phyloP scores from a whole-genome alignment of 1,139 yeast genomes.

The Oligophagozyma castellii region DNA sequence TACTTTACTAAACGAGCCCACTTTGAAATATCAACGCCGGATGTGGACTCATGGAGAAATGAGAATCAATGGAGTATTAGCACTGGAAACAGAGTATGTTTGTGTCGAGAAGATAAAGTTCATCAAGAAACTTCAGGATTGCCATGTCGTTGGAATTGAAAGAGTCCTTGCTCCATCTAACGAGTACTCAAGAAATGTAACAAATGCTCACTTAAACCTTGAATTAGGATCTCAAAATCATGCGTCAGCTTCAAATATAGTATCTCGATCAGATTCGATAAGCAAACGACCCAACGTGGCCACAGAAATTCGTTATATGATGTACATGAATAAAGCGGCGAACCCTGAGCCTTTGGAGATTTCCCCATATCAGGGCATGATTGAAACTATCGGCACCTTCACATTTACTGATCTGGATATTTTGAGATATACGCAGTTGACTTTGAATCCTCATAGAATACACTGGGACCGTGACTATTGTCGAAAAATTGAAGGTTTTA shows the following conservation, averaged over 20 bases:
- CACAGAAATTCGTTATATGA: slow-evolving; percentile 25
- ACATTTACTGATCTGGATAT: slow-evolving; percentile 22
- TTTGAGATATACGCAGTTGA: slow-evolving; percentile 56
- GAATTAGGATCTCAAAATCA: not conserved
- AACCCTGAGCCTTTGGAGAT: not conserved
- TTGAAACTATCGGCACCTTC: slow-evolving; percentile 3
- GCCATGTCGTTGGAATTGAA: slow-evolving; percentile 33
- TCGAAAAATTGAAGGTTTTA: slow-evolving; percentile 40
- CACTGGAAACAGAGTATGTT: slow-evolving; percentile 24
- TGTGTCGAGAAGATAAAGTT: slow-evolving; percentile 35
- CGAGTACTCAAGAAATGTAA: slow-evolving; percentile 4
- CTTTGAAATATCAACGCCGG: slow-evolving; percentile 36
- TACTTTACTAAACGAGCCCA: slow-evolving; percentile 4
- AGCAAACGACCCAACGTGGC: slow-evolving; percentile 3
- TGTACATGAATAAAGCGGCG: slow-evolving; percentile 15
- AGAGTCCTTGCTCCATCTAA: slow-evolving; percentile 25
- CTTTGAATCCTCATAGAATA: slow-evolving; percentile 71
- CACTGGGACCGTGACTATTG: slow-evolving; percentile 57
- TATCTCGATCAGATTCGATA: not conserved
- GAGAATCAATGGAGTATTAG: slow-evolving; percentile 20
- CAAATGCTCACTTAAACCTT: slow-evolving; percentile 1
- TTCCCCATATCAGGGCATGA: not conserved
- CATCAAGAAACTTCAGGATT: slow-evolving; percentile 27
- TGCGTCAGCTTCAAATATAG: not conserved
- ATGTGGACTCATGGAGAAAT: slow-evolving; percentile 76